phyloP scores from a whole-genome alignment of 208 protist species.

The Plasmodiophora brassicae region DNA sequence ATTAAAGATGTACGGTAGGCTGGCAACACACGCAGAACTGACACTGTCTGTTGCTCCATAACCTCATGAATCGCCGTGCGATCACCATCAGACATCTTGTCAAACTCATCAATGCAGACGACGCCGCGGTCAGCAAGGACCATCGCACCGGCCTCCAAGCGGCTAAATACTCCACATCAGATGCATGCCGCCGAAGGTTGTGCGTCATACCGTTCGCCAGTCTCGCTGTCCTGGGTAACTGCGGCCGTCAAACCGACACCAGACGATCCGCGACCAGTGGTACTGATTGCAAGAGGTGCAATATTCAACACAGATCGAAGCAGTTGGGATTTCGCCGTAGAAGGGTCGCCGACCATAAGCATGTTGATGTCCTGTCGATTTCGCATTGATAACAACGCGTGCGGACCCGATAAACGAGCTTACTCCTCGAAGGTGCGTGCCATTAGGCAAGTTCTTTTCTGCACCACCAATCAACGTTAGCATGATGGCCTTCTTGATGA shows the following conservation, averaged over 20 bases:
- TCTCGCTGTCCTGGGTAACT: conserved; percentile 91
- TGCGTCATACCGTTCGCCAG: conserved; percentile 75
- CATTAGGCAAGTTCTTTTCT: conserved; percentile 79
- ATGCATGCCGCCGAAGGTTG: too few species aligned
- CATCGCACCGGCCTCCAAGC: conserved; percentile 97
- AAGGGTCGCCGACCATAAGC: conserved; percentile 97
- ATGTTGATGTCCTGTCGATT: conserved; percentile 45
- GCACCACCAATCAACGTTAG: conserved; percentile 92
- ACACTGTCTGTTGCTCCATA: conserved; percentile 99
- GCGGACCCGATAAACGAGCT: too few species aligned
- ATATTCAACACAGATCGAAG: conserved; percentile 84
- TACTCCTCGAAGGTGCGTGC: conserved; percentile 88
- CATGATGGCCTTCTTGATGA: conserved; percentile 89
- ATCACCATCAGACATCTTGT: conserved; percentile 97
- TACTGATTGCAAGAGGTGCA: conserved; percentile 91
- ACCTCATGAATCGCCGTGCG: conserved; percentile 74
- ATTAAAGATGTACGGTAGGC: too few species aligned
- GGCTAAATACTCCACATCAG: too few species aligned
- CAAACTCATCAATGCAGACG: too few species aligned
- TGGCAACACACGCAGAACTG: too few species aligned
- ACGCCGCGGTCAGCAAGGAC: conserved; percentile 90
- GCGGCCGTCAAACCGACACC: conserved; percentile 98
- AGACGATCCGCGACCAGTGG: conserved; percentile 87
- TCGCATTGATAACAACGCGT: too few species aligned
- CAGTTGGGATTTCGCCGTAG: conserved; percentile 98